A percentile compares a stretch with the other conserved stretches of the same genome.
Evolutionary conservation across 2,329 filamentous ascomycete genomes (phyloP).

Genomic region (Amphichorda felina): DNA sequence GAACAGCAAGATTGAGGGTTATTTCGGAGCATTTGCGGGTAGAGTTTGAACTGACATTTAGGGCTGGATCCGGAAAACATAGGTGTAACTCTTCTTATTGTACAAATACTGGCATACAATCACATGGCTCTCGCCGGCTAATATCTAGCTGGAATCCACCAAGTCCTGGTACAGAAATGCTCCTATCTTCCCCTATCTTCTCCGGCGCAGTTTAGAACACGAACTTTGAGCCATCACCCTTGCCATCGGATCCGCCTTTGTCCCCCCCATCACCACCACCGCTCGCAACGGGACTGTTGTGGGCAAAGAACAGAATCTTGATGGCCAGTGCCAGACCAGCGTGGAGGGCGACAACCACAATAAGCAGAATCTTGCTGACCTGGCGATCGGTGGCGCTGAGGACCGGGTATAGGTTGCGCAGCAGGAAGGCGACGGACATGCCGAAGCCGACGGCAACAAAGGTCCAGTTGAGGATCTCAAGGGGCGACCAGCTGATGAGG

Average conservation of each 20-base stretch:
- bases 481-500: slow-evolving; percentile 77
- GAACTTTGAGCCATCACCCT: too few relatives aligned
- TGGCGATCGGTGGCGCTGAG: slow-evolving; percentile 87
- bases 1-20: neutral
- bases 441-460: slow-evolving; percentile 84
- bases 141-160: too few relatives aligned
- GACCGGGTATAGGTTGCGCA: slow-evolving; percentile 83
- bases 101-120: neutral
- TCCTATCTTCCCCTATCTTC: too few relatives aligned
- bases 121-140: neutral
- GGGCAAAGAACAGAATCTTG: slow-evolving; percentile 93
- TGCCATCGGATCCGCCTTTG: too few relatives aligned
- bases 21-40: too few relatives aligned
- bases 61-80: too few relatives aligned
- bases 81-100: too few relatives aligned
- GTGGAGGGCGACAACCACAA: slow-evolving; percentile 77
- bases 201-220: too few relatives aligned
- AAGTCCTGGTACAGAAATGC: too few relatives aligned
- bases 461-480: slow-evolving; percentile 81
- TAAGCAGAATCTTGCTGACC: slow-evolving; percentile 75
- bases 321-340: slow-evolving; percentile 86
- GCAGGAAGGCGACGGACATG: slow-evolving; percentile 69
- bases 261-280: too few relatives aligned
- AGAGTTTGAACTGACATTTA: too few relatives aligned
- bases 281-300: slow-evolving; percentile 40